Base-by-base conservation (phyloP, 2,329 filamentous ascomycete species). In the Helicocarpus griseus region DNA sequence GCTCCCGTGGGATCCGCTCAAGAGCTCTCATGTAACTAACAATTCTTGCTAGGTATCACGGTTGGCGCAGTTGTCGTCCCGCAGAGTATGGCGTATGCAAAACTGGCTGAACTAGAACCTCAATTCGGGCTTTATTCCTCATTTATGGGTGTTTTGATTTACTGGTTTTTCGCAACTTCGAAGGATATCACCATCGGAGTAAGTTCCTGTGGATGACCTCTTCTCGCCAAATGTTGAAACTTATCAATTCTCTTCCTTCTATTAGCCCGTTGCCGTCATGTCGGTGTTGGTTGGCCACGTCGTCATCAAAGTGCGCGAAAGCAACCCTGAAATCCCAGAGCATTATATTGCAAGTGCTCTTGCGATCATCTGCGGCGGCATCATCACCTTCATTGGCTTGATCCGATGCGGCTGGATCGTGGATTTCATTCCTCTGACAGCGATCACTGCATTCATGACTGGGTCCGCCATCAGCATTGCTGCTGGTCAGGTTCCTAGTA, bases 181-280 rank as follows among this genome's bases (percentile, higher is more conserved):
- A 98, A 97, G 66, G 91, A 98, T 68, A 97, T 98, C 63, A 96
- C 91, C 8, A 97, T 97, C 52, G 91, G 91, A 14, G 85, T 87
- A 76, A 71, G 83, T 78, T 1, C 47, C 57, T 29, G 3, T 21
- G 3, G 28, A 21, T 39, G 39, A 11, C 28, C 19, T 43, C 28
- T 47, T 13, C 35, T 59, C 47, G 1, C 8, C n/a, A 8, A n/a
- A 2, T 31, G 36, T 50, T 9, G 49, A 53, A 51, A 44, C 53
- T 56, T 51, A 51, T 60, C 55, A 24, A 48, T 52, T 29, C 33
- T 21, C 49, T 53, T 24, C 33, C 7, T 38, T 36, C 19, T 33
- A 29, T 21, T 57, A 89, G 84, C 91, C 91, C 29, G 93, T 97
- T 46, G 93, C 93, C 35, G 93, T 97, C 58, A 86, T 97, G 79